phyloP scores from a whole-genome alignment of 345 rosid genomes.

The Eucalyptus leucophloia region DNA sequence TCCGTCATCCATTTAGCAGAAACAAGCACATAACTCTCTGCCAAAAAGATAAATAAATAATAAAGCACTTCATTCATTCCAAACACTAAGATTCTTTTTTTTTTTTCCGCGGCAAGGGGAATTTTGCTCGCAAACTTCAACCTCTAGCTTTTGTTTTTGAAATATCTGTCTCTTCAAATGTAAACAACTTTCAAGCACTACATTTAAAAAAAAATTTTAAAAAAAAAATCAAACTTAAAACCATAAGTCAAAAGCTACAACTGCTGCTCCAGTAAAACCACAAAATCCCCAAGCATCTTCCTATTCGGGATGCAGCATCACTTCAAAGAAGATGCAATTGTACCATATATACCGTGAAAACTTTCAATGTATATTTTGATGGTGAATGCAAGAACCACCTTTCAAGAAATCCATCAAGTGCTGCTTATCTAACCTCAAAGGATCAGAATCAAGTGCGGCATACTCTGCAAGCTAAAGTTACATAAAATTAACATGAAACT shows the following conservation, averaged over 20 bases:
- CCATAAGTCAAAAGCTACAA: neutral
- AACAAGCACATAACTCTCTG: slow-evolving; percentile 72
- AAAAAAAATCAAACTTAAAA: neutral
- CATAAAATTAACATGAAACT: no score
- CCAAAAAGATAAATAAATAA: neutral
- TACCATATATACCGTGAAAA: neutral
- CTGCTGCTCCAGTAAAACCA: neutral
- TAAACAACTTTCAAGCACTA: neutral
- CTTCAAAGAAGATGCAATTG: neutral
- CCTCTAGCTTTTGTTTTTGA: neutral
- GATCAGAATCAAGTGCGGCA: no score
- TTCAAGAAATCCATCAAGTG: no score
- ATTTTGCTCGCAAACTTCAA: neutral
- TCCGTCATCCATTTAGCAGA: slow-evolving; percentile 75
- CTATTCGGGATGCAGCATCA: neutral
- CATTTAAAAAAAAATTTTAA: neutral
- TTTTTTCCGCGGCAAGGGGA: no score
- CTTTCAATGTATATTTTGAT: no score
- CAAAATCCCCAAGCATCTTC: neutral
- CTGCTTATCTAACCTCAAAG: no score
- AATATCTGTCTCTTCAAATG: neutral
- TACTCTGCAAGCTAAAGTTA: no score
- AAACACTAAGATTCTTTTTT: neutral
- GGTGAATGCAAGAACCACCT: no score
- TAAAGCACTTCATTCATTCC: neutral